Evolutionary conservation across 169 alveolate species (phyloP).

Genomic region (Theileria sp.): DNA sequence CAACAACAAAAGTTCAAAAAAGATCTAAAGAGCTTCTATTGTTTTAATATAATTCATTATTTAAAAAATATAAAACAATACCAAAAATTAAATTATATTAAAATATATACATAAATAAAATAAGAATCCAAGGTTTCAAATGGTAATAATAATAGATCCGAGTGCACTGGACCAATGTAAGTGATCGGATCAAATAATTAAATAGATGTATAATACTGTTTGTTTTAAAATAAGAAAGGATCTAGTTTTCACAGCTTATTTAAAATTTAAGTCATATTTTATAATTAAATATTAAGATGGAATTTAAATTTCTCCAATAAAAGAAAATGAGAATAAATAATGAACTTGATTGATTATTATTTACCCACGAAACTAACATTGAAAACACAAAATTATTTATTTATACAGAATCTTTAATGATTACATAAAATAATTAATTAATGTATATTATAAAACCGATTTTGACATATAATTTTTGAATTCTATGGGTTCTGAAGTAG

Average conservation of each 20-base stretch:
- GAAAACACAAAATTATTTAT: neutral
- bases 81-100: neutral
- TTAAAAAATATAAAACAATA: neutral
- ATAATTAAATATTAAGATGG: neutral
- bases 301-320: neutral
- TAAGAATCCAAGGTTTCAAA: neutral
- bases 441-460: neutral
- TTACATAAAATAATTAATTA: neutral
- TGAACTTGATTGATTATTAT: neutral
- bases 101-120: neutral
- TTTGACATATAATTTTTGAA: neutral
- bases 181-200: neutral
- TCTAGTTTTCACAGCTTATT: neutral
- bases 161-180: neutral
- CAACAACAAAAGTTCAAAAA: neutral
- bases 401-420: neutral
- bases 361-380: neutral
- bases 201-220: neutral
- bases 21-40: neutral
- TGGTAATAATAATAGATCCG: neutral
- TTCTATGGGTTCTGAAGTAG: constrained; percentile 1
- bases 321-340: neutral
- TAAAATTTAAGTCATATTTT: neutral
- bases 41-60: neutral
- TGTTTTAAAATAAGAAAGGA: neutral